phyloP scores from a whole-genome alignment of 2,329 filamentous ascomycete species.

The Aspergillus proliferans region DNA sequence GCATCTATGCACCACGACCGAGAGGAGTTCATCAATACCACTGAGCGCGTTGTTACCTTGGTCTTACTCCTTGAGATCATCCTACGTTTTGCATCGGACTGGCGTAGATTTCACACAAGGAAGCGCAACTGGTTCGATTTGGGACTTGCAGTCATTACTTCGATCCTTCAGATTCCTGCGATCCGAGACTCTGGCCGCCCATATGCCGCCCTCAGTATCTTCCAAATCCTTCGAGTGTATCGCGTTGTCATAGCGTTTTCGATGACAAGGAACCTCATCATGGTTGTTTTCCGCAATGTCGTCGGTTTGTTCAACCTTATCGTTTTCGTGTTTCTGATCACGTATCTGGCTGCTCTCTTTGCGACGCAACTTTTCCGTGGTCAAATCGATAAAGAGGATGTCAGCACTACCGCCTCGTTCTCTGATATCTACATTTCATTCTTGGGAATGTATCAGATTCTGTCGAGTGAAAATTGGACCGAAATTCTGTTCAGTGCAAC shows the following conservation, averaged over 20 bases:
- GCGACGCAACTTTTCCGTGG: constrained; percentile 89
- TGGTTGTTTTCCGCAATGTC: constrained; percentile 81
- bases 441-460: constrained; percentile 92
- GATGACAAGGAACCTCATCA: constrained; percentile 78
- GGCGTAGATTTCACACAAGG: constrained; percentile 70
- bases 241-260: constrained; percentile 84
- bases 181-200: constrained; percentile 65
- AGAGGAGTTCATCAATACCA: constrained; percentile 59
- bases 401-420: constrained; percentile 64
- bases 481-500: constrained; percentile 77
- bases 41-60: constrained; percentile 70
- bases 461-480: constrained; percentile 97
- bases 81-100: constrained; percentile 70
- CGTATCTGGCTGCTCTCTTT: constrained; percentile 88
- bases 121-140: constrained; percentile 76
- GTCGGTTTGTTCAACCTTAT: constrained; percentile 90
- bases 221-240: constrained; percentile 89
- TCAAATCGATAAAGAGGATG: constrained; percentile 63
- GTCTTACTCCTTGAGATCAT: constrained; percentile 76
- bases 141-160: constrained; percentile 70
- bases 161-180: constrained; percentile 75
- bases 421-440: constrained; percentile 92
- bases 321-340: constrained; percentile 92
- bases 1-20: constrained; percentile 63
- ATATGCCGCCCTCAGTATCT: constrained; percentile 85